A percentile compares a stretch with the other conserved stretches of the same genome.
These are phyloP conservation scores for Rheum nobile DNA, from an alignment of 148 eudicot species.

Conservation along the genomic window DNA sequence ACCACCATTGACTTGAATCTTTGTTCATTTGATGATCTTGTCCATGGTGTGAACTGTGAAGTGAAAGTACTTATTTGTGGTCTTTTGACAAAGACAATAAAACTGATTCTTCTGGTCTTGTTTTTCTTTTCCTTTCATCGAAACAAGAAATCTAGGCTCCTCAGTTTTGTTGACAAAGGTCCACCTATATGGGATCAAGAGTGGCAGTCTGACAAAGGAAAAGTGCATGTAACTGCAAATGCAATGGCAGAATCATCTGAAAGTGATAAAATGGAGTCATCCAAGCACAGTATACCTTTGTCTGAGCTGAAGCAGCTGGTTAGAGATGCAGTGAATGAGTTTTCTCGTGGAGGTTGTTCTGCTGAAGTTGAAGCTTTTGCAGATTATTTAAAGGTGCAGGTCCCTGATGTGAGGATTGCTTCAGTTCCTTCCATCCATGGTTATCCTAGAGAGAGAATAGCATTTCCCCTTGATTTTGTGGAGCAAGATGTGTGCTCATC, in stretches of 20 bases:
- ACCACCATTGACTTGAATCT: not conserved
- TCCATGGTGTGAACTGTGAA: slow-evolving; percentile 4
- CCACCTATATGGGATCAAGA: slow-evolving; percentile 78
- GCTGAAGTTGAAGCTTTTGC: slow-evolving; percentile 53
- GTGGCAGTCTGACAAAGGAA: slow-evolving; percentile 28
- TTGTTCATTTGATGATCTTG: not conserved
- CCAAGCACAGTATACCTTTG: slow-evolving; percentile 26
- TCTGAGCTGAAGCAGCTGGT: slow-evolving; percentile 38
- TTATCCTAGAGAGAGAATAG: slow-evolving; percentile 26
- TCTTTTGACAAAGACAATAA: not conserved
- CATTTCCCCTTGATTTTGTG: slow-evolving; percentile 41
- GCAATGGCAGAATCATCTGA: slow-evolving; percentile 17
- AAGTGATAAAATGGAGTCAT: slow-evolving; percentile 13
- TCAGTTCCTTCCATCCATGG: slow-evolving; percentile 22
- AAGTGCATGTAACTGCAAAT: slow-evolving; percentile 11
- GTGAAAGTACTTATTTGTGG: not conserved
- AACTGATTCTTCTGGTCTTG: not conserved
- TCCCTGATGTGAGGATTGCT: slow-evolving; percentile 45
- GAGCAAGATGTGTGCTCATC: slow-evolving; percentile 53
- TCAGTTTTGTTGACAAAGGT: slow-evolving; percentile 59
- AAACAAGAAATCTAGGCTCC: slow-evolving; percentile 81
- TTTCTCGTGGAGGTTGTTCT: slow-evolving; percentile 51
- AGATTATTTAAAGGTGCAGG: slow-evolving; percentile 48
- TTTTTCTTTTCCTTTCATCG: not conserved
- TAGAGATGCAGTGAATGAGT: slow-evolving; percentile 53